phyloP scores from a whole-genome alignment of 2,329 filamentous ascomycete species.

The Conoideocrella luteorostrata region DNA sequence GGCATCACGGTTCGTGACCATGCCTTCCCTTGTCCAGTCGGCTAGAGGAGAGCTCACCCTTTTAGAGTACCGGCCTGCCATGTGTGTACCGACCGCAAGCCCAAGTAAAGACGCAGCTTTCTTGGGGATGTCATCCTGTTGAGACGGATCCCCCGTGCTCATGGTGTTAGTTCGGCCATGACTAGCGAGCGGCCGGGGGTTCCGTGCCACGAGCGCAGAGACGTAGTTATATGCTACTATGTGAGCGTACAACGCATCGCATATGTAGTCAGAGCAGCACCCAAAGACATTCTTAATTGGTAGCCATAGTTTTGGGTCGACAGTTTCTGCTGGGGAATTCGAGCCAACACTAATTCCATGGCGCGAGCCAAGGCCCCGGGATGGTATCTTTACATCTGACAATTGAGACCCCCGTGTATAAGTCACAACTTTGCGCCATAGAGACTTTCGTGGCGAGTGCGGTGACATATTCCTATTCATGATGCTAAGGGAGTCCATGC shows the following conservation, averaged over 20 bases:
- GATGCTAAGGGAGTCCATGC: slow-evolving; percentile 17
- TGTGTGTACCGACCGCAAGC: slow-evolving; percentile 24
- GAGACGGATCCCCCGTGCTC: slow-evolving; percentile 17
- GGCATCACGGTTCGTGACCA: slow-evolving; percentile 11
- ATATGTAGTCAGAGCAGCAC: slow-evolving; percentile 45
- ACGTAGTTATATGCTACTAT: slow-evolving; percentile 55
- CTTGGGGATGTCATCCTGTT: slow-evolving; percentile 35
- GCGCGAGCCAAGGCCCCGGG: slow-evolving; percentile 2
- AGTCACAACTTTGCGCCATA: slow-evolving; percentile 31
- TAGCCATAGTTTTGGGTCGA: slow-evolving; percentile 31
- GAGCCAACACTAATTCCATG: slow-evolving; percentile 10
- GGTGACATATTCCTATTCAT: slow-evolving; percentile 12
- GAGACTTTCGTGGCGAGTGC: slow-evolving; percentile 19
- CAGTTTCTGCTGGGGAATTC: slow-evolving; percentile 11
- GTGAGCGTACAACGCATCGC: slow-evolving; percentile 54
- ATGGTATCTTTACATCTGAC: slow-evolving; percentile 2
- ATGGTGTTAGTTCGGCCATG: slow-evolving; percentile 11
- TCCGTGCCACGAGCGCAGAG: slow-evolving; percentile 23
- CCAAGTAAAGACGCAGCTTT: slow-evolving; percentile 49
- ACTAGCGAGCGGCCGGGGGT: slow-evolving; percentile 11
- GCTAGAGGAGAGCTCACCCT: slow-evolving; percentile 20
- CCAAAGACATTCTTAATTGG: slow-evolving; percentile 48
- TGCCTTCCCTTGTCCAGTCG: slow-evolving; percentile 21
- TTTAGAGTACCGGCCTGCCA: slow-evolving; percentile 16
- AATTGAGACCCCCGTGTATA: slow-evolving; percentile 17